These are phyloP conservation scores for Onygenales sp. DNA, from an alignment of 2,329 filamentous ascomycete genomes.

Conservation along the genomic window DNA sequence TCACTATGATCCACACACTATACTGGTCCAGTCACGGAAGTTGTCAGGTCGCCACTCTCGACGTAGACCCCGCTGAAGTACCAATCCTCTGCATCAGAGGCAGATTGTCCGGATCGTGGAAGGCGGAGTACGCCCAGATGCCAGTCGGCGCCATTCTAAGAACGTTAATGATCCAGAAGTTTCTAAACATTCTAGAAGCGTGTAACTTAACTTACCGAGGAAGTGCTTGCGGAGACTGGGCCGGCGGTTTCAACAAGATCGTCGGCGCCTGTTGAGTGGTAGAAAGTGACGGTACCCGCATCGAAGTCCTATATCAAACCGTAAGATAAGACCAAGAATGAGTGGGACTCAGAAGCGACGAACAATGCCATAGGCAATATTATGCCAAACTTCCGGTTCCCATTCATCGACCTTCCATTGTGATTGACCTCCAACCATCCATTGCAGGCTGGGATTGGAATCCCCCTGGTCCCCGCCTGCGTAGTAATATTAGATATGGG, in stretches of 20 bases:
- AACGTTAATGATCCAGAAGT: not conserved
- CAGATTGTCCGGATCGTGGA: constrained; percentile 46
- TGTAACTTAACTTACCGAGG: constrained; percentile 27
- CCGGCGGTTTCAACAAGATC: constrained; percentile 49
- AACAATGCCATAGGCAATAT: constrained; percentile 62
- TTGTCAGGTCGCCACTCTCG: constrained; percentile 46
- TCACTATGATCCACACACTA: not conserved
- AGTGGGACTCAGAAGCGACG: constrained; percentile 10
- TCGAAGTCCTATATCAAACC: constrained; percentile 44
- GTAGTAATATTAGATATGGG: not conserved
- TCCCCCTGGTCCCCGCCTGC: constrained; percentile 35
- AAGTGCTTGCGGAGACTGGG: constrained; percentile 51
- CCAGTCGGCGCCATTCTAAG: constrained; percentile 57
- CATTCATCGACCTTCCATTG: constrained; percentile 55
- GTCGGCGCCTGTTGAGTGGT: constrained; percentile 56
- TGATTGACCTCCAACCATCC: constrained; percentile 51
- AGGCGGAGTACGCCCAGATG: constrained; percentile 62
- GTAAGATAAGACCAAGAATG: not conserved
- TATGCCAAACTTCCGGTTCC: constrained; percentile 59
- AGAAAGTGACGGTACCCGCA: constrained; percentile 54
- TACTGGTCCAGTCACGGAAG: constrained; percentile 25
- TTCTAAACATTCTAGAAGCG: not conserved
- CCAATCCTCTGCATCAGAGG: constrained; percentile 52
- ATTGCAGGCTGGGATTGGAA: constrained; percentile 45
- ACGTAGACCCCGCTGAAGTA: constrained; percentile 65